Percentiles rank a stretch among this genome's conserved stretches.
These are phyloP conservation scores for Erodium maritimum DNA, from an alignment of 345 rosid species.

Conservation along the genomic window DNA sequence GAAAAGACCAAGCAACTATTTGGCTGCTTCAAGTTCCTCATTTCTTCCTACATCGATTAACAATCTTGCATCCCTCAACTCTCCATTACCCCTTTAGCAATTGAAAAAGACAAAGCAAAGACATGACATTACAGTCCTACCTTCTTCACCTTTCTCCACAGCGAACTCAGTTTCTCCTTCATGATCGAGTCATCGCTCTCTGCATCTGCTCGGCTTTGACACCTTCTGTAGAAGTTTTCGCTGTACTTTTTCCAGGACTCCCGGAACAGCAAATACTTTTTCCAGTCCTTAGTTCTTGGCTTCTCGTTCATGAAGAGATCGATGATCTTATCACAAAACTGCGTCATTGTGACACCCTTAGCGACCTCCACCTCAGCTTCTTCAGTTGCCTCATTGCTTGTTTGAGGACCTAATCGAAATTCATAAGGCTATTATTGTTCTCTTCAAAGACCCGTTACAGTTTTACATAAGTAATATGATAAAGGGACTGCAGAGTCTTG, in stretches of 20 bases:
- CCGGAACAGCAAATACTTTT: constrained; percentile 60
- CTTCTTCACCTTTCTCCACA: constrained; percentile 68
- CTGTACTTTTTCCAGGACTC: constrained; percentile 82
- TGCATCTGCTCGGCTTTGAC: constrained; percentile 39
- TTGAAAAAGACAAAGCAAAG: not conserved
- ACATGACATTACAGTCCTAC: constrained; percentile 17
- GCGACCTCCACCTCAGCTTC: constrained; percentile 52
- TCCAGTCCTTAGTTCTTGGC: constrained; percentile 69
- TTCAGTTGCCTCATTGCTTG: constrained; percentile 21
- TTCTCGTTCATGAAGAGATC: constrained; percentile 74
- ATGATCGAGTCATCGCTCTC: constrained; percentile 43
- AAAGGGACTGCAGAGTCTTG: too few relatives aligned
- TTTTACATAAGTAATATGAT: not conserved
- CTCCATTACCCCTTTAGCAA: not conserved
- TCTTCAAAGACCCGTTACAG: constrained; percentile 1
- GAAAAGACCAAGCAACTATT: not conserved
- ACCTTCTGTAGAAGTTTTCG: constrained; percentile 52
- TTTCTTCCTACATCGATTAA: too few relatives aligned
- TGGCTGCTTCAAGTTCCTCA: too few relatives aligned
- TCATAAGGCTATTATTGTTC: not conserved
- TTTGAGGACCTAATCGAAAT: constrained; percentile 28
- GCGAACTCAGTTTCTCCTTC: constrained; percentile 43
- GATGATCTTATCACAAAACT: constrained; percentile 68
- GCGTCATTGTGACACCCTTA: constrained; percentile 54
- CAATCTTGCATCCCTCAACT: too few relatives aligned